Evolutionary conservation across 139 green algal genomes (phyloP), one percentile per base, ranked within the genome.

Genomic region (Coelastrella sp.): DNA sequence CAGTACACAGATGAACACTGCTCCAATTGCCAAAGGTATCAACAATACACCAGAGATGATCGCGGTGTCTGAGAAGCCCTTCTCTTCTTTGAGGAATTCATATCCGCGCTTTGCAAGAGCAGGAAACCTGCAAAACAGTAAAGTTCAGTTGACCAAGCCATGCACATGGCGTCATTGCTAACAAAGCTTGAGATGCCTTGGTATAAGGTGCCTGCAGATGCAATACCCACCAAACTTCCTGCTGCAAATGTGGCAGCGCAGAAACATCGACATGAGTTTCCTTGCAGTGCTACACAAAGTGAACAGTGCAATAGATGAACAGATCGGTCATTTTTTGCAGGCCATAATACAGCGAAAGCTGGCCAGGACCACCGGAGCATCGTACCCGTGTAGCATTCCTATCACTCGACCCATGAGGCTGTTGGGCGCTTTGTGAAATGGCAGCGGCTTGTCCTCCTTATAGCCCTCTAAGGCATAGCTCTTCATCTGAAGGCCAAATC

Each of bases 11-110:
- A 91, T 91, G 64, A 88, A 77, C 23, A 78, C 64, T 2, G 48
- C 84, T 37, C 87, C 87, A 48, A 83, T 41, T 17, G 66, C 27
- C 3, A 91, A 53, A 2, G 87, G 87, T 21, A 87, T 53, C 0
- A 76, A 38, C 79, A 91, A 67, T 43, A 89, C 81, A 9, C 64
- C 81, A 5, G 60, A 32, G 40, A 91, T 82, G 60, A 91, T 88
- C 25, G 66, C 37, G 2, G 74, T 82, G 38, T 91, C 88, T 11
- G 53, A 83, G 57, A 83, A 83, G 9, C 81, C 81, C 50, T 83
- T 66, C 17, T 87, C 63, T 50, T 87, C 37, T 35, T 71, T 80
- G 17, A 91, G 32, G 32, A 67, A 32, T 11, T 62, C 40, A 66
- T 91, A 91, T 19, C 72, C 62, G 0, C 37, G 67, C 73, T 79